A percentile compares a stretch with the other conserved stretches of the same genome.
These are phyloP conservation scores for Aspergillus sp. DNA, from an alignment of 2,329 filamentous ascomycete genomes.

Conservation along the genomic window DNA sequence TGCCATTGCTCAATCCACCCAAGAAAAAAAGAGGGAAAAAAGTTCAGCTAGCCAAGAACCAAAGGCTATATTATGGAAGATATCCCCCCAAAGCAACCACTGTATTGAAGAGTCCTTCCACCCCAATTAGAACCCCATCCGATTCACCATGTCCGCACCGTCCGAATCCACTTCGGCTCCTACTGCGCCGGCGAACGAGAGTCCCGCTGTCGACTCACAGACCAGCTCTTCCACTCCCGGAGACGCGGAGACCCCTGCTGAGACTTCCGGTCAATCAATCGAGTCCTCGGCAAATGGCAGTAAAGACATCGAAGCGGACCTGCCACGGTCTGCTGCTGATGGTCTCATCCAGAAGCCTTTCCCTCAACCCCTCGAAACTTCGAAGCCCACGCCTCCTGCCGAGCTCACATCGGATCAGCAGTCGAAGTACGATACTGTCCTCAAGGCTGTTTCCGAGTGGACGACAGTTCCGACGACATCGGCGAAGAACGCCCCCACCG, in stretches of 20 bases:
- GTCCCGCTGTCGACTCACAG: slow-evolving; percentile 6
- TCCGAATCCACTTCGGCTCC: slow-evolving; percentile 7
- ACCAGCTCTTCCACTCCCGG: slow-evolving; percentile 1
- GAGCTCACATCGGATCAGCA: slow-evolving; percentile 74
- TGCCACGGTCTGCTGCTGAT: slow-evolving; percentile 39
- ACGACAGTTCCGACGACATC: slow-evolving; percentile 65
- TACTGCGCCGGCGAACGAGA: slow-evolving; percentile 1
- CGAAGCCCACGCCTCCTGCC: slow-evolving; percentile 56
- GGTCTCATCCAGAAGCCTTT: slow-evolving; percentile 58
- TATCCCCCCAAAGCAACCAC: background rate
- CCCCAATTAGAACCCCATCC: background rate
- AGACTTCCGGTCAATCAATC: slow-evolving; percentile 2
- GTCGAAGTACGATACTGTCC: slow-evolving; percentile 75
- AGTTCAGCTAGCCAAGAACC: background rate
- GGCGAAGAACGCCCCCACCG: slow-evolving; percentile 56
- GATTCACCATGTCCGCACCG: slow-evolving; percentile 14
- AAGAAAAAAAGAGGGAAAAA: slow-evolving; percentile 4
- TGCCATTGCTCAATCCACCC: slow-evolving; percentile 3
- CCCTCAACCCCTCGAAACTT: slow-evolving; percentile 54
- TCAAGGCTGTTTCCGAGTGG: slow-evolving; percentile 70
- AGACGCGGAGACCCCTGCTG: background rate
- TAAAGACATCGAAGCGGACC: slow-evolving; percentile 22
- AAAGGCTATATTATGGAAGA: slow-evolving; percentile 3
- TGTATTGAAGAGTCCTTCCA: background rate
- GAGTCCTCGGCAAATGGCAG: slow-evolving; percentile 8